Evolutionary conservation across 2,329 filamentous ascomycete genomes (phyloP), one percentile per base, ranked within the genome.

Genomic region (Myriosclerotinia duriaeana): DNA sequence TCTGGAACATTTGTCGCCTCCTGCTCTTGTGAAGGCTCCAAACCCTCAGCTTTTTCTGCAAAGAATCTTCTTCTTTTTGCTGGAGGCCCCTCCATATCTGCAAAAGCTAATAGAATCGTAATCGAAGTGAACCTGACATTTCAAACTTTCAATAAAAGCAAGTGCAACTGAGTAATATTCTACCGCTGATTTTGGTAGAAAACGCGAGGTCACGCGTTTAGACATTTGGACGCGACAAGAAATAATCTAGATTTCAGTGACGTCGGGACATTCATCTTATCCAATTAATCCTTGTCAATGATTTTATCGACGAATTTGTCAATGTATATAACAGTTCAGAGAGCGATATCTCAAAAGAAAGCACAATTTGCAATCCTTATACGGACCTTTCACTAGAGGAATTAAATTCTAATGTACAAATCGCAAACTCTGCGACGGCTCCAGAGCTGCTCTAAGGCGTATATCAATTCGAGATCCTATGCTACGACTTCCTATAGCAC

Each of bases 31-130:
- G 72, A 73, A 53, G 67, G 36, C 20, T 75, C 71, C 9, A 72
- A 62, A 52, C 66, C 62, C 48, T 73, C 71, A 9, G 72, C 53
- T 36, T 72, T 69, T 62, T 82, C 79, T 5, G 75, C 71, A 68
- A 84, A 83, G 74, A 84, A 81, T 53, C 79, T 79, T 67, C 78
- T 75, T 69, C 78, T 80, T 74, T 85, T 85, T 12, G 73, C 71
- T 1, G 83, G 81, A 70, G 80, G 81, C 56, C 79, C 82, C 60
- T 75, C 76, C 46, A 69, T 70, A 66, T 81, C 78, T 60, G 55
- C 55, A 26, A 36, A 59, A 53, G 12, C 36, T 58, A 65, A 42
- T 7, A 50, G 38, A 50, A 9, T 58, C 15, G n/a, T n/a, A 30
- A 12, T 8, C 15, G 40, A 42, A 38, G 36, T 53, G 22, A 53